Evolutionary conservation across 345 rosid genomes (phyloP).

Genomic region (Orychophragmus violaceus): DNA sequence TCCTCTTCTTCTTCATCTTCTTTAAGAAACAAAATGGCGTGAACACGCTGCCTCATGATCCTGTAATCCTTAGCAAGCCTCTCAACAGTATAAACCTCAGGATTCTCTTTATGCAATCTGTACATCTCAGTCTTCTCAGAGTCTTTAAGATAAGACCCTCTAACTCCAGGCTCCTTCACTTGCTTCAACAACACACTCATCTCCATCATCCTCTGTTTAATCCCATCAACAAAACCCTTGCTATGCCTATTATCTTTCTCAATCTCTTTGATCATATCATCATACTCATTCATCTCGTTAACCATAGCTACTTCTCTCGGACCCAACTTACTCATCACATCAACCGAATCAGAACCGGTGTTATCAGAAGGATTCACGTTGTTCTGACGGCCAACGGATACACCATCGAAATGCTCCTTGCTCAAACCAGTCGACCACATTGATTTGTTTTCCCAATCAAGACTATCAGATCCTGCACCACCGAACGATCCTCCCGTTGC

Average conservation of each 20-base stretch:
- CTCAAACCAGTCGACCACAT: slow-evolving; percentile 91
- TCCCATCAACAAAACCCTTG: slow-evolving; percentile 49
- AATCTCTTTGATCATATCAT: slow-evolving; percentile 42
- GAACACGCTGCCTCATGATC: slow-evolving; percentile 95
- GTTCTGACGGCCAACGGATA: slow-evolving; percentile 36
- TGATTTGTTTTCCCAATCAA: slow-evolving; percentile 67
- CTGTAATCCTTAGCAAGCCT: slow-evolving; percentile 87
- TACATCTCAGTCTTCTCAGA: slow-evolving; percentile 98
- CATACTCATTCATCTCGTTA: slow-evolving; percentile 42
- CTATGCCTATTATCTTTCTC: slow-evolving; percentile 41
- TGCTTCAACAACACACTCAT: slow-evolving; percentile 58
- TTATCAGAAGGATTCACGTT: slow-evolving; percentile 12
- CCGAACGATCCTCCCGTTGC: slow-evolving; percentile 36
- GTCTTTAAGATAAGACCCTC: slow-evolving; percentile 87
- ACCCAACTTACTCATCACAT: slow-evolving; percentile 25
- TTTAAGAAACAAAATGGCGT: slow-evolving; percentile 92
- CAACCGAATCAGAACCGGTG: not conserved
- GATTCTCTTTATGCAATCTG: slow-evolving; percentile 74
- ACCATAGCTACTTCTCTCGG: slow-evolving; percentile 24
- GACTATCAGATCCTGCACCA: slow-evolving; percentile 36
- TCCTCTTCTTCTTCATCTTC: slow-evolving; percentile 89
- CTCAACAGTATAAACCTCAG: slow-evolving; percentile 71
- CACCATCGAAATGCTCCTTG: slow-evolving; percentile 88
- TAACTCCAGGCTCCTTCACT: slow-evolving; percentile 79
- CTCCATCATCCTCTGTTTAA: slow-evolving; percentile 52